These are phyloP conservation scores for Botryotinia globosa DNA, from an alignment of 2,329 filamentous ascomycete genomes.

Conservation along the genomic window DNA sequence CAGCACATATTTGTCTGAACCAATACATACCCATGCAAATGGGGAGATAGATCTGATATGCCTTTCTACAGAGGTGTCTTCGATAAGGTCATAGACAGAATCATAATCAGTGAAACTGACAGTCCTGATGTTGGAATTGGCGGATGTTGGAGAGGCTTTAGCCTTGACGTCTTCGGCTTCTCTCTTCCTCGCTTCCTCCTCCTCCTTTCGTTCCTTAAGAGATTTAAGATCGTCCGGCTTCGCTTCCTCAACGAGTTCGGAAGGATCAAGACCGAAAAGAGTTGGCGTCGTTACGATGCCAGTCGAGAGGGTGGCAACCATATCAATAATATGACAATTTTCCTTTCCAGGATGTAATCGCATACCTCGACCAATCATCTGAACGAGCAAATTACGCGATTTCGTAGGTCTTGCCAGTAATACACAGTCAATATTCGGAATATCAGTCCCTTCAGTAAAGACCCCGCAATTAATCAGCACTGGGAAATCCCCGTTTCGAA, in stretches of 20 bases:
- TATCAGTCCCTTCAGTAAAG: conserved; percentile 96
- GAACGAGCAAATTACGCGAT: conserved; percentile 88
- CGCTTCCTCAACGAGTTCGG: conserved; percentile 68
- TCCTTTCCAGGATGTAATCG: conserved; percentile 75
- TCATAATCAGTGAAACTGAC: conserved; percentile 82
- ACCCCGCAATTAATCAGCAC: conserved; percentile 94
- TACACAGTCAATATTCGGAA: conserved; percentile 94
- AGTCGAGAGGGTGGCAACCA: conserved; percentile 80
- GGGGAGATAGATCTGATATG: conserved; percentile 75
- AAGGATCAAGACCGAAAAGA: conserved; percentile 86
- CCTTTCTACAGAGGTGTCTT: conserved; percentile 73
- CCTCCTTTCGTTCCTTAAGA: conserved; percentile 50
- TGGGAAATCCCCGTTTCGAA: conserved; percentile 73
- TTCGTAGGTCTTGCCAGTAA: conserved; percentile 83
- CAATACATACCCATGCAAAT: conserved; percentile 79
- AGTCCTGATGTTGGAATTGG: conserved; percentile 21
- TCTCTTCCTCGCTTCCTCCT: conserved; percentile 38
- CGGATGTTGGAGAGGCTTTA: background rate
- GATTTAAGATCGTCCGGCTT: conserved; percentile 59
- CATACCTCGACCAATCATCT: conserved; percentile 97
- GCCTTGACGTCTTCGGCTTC: conserved; percentile 12
- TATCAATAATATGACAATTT: conserved; percentile 93
- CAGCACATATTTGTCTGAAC: conserved; percentile 68
- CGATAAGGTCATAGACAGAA: conserved; percentile 85
- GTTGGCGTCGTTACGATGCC: conserved; percentile 91